Conservation (phyloP, 2,329 filamentous ascomycete genomes). For the Phyllosticta citrichinensis region DNA sequence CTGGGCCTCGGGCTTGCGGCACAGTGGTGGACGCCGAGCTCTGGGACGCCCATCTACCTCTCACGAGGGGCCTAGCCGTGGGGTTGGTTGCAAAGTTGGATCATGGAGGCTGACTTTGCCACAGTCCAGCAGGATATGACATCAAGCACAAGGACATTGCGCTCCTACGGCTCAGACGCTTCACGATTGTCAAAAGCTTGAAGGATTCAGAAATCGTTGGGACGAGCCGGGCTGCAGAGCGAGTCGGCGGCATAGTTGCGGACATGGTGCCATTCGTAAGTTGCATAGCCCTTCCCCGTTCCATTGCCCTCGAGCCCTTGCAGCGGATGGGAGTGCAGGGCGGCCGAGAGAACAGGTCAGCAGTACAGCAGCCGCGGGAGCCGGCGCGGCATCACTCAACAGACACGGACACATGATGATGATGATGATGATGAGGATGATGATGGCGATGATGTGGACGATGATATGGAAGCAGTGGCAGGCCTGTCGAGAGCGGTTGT, state of each 20-base stretch:
- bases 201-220: conserved; percentile 53
- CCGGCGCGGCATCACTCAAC: not conserved
- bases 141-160: conserved; percentile 69
- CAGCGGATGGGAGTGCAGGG: not conserved
- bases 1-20: not conserved
- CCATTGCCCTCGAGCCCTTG: conserved; percentile 7
- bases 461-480: conserved; percentile 1
- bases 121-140: conserved; percentile 53
- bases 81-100: not conserved
- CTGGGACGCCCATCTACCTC: not conserved
- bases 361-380: not conserved
- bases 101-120: not conserved
- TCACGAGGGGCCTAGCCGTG: not conserved
- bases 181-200: conserved; percentile 60
- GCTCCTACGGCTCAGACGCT: conserved; percentile 70
- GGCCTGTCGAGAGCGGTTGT: conserved; percentile 1
- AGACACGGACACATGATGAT: not conserved
- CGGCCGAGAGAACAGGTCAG: not conserved
- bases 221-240: conserved; percentile 49
- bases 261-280: conserved; percentile 73
- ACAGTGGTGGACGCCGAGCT: not conserved
- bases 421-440: not conserved
- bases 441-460: not conserved
- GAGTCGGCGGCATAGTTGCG: conserved; percentile 53
- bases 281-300: conserved; percentile 15